Evolutionary conservation across 441 rosid species (phyloP), one percentile per base, ranked within the genome.

Genomic region (Dalechampia spathulata): DNA sequence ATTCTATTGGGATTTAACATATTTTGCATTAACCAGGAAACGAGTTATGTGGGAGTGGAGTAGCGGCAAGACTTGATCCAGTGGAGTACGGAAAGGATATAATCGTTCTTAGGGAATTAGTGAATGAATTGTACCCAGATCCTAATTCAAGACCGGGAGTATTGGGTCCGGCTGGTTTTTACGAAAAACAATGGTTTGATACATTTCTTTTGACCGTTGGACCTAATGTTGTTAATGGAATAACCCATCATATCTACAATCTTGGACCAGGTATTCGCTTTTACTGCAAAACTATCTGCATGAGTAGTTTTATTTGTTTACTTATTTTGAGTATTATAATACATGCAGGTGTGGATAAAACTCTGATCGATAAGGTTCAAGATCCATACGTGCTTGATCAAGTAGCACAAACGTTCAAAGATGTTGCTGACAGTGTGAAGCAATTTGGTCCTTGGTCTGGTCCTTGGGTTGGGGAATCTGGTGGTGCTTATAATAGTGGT

Each of bases 401-500:
- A 63, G 37, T 71, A 32, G 77, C 81, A 44, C 70, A 75, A 37
- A 78, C 84, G 6, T 79, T 45, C 38, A 69, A 34, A 38, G 84
- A 81, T 6, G 25, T 73, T 4, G 17, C 54, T 0, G 27, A 37
- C 0, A 56, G 57, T 0, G 58, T 78, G 6, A 27, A 63, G 19
- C 37, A 52, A 9, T 67, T 64, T 13, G 85, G 80, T 1, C 81
- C 86, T 0, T 78, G 84, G 86, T 45, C 88, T 0, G 68, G 61
- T 7, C 64, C 83, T 0, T 86, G 95, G 95, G 81, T 86, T 14
- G 77, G 86, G 0, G 95, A 86, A 72, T 19, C 90, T 2, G 87
- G 90, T 51, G 86, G 94, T 44, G 87, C 90, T 50, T 86, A 69
- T 43, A 86, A 86, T 50, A 83, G 86, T 39, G 90, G 95, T 17